A percentile compares a stretch with the other conserved stretches of the same genome.
phyloP scores from a whole-genome alignment of 768 basidiomycete species.

The Boletellus emodensis region DNA sequence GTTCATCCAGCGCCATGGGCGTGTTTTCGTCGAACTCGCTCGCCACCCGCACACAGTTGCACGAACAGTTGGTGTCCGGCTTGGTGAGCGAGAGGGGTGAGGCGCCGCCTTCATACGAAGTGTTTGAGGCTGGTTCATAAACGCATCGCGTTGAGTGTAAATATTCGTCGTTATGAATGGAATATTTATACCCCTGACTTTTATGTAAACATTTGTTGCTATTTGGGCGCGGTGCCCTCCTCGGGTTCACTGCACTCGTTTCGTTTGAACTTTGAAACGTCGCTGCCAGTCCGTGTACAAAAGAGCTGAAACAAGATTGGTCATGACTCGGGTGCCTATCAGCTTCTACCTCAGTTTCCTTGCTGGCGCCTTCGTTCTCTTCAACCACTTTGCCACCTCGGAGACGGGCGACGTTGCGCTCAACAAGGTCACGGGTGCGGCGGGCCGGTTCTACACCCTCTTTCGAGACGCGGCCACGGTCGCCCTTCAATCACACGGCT shows the following conservation, averaged over 20 bases:
- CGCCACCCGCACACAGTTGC: slow-evolving; percentile 49
- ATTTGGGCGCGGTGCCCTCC: neutral
- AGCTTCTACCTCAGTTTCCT: slow-evolving; percentile 19
- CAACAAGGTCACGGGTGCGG: slow-evolving; percentile 19
- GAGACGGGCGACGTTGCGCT: slow-evolving; percentile 17
- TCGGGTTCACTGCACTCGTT: no score
- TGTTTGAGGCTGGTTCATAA: neutral
- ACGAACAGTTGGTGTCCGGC: slow-evolving; percentile 79
- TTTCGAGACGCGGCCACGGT: slow-evolving; percentile 3
- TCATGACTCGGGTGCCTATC: slow-evolving; percentile 9
- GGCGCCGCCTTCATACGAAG: slow-evolving; percentile 58
- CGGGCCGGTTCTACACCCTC: slow-evolving; percentile 13
- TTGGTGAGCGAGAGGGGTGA: slow-evolving; percentile 80
- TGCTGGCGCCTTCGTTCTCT: slow-evolving; percentile 18
- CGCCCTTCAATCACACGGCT: slow-evolving; percentile 5
- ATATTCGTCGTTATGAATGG: neutral
- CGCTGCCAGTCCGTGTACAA: no score
- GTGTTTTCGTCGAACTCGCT: slow-evolving; percentile 29
- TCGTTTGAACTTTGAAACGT: no score
- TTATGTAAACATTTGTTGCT: neutral
- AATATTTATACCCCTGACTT: neutral
- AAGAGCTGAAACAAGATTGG: no score
- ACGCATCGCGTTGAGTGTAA: no score
- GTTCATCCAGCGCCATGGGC: slow-evolving; percentile 17
- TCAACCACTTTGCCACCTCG: slow-evolving; percentile 12